Evolutionary conservation across 2,329 filamentous ascomycete genomes (phyloP), one percentile per base, ranked within the genome.

Genomic region (Pezicula radicicola): DNA sequence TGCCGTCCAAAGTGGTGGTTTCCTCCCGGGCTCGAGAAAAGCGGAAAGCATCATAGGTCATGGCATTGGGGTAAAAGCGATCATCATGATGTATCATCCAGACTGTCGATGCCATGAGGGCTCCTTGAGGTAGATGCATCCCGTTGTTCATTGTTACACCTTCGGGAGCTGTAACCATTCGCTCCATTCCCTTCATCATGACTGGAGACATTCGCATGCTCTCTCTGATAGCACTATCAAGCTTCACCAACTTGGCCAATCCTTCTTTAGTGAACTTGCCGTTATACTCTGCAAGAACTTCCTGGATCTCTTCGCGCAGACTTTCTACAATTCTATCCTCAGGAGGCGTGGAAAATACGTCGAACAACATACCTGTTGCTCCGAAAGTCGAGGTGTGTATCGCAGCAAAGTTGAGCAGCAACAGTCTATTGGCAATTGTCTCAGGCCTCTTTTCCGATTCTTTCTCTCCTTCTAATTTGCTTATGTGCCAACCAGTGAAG

Each of bases 221-320:
- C 50, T 73, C 70, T 21, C 64, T 58, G 10, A 72, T 47, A 9
- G 60, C 63, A 5, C 63, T 67, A 47, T 72, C 69, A 3, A 65
- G 51, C 39, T 68, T 68, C 37, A 60, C 51, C 53, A 68, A 60
- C 19, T 64, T 61, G 10, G 60, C 60, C 6, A 72, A 40, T 4
- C 56, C 62, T 25, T 60, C 52, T 52, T 70, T 71, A 8, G 63
- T 64, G 62, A 63, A 70, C 10, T 53, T 51, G 2, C 65, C 65
- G 7, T 60, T 57, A 18, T 66, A 52, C 18, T 48, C 53, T 1
- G 44, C 25, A 2, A 57, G 44, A 10, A 54, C 55, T 13, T 35
- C 30, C 10, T 46, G 47, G 2, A 66, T 62, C 54, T 72, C 68
- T 16, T 67, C 59, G 8, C 64, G 61, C 16, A 72, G 52, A 5